Base-by-base conservation (phyloP, 768 basidiomycete genomes). In the Hortiboletus campestris region DNA sequence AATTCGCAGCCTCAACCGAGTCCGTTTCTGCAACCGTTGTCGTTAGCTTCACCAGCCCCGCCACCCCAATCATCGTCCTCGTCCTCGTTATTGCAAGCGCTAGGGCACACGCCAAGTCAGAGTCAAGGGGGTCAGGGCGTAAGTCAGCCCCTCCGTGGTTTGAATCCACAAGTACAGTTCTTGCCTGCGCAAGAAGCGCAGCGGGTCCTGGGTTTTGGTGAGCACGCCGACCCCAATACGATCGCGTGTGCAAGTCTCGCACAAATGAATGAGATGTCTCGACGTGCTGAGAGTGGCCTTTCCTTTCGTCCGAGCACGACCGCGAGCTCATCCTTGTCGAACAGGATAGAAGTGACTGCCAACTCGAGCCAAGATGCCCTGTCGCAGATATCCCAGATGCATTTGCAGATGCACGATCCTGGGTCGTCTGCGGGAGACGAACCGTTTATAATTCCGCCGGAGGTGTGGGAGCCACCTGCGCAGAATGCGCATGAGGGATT, bases 221-320 rank as follows among this genome's bases (percentile, higher is more conserved):
- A 53, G 46, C 82, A 81, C 58, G 75, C 76, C 12, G 83, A 82
- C 62, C 71, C 75, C n/a, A 77, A 82, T 36, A 80, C 64, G 39
- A 56, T 89, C 44, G 88, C 86, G 4, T 80, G 84, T 22, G 86
- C 85, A 16, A 82, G 84, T 49, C 79, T 91, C 55, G 77, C 83
- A 62, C 88, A 89, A 68, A 87, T 91, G 84, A 89, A 84, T 71
- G 89, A 90, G 65, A 80, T 88, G 59, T 87, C 86, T 42, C 75
- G 86, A 49, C 79, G 85, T 25, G 86, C 83, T 5, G 78, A 79
- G 62, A 78, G 73, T 50, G 65, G 60, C 0, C 1, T 57, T 44
- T 56, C 67, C 52, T 67, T 68, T 59, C 69, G 67, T 19, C 65
- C 75, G 20, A 66, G 49, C 46, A 36, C 55, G 46, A 53, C 56